phyloP scores from a whole-genome alignment of 768 basidiomycete genomes.

The Hygrophoropsis aurantiaca region DNA sequence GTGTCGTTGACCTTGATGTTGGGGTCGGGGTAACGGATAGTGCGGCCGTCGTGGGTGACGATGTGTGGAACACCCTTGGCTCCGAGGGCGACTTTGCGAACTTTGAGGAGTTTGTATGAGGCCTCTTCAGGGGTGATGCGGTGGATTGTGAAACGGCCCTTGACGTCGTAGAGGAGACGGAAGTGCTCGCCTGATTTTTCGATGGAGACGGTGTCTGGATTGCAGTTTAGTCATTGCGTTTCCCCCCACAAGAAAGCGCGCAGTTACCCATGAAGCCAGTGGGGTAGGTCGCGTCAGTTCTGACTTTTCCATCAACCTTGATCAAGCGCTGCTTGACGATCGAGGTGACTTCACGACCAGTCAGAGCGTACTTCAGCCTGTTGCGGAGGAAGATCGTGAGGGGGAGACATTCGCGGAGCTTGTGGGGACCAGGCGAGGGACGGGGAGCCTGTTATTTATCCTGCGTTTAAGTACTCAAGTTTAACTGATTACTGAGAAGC shows the following conservation, averaged over 20 bases:
- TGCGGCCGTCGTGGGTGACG: conserved; percentile 98
- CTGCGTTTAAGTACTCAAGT: neutral
- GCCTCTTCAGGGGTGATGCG: conserved; percentile 98
- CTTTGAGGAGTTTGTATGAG: conserved; percentile 93
- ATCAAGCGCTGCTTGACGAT: conserved; percentile 96
- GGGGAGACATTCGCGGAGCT: conserved; percentile 97
- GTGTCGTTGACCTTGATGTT: conserved; percentile 95
- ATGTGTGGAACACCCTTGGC: conserved; percentile 93
- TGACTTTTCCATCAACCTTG: conserved; percentile 98
- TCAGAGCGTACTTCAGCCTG: conserved; percentile 98
- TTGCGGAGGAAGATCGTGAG: conserved; percentile 97
- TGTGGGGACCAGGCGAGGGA: conserved; percentile 98
- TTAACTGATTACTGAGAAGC: neutral
- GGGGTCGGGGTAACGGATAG: conserved; percentile 99
- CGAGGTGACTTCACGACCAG: conserved; percentile 90
- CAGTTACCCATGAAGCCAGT: conserved; percentile 92
- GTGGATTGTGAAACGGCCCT: conserved; percentile 99
- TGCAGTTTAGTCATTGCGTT: neutral
- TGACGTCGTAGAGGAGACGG: conserved; percentile 98
- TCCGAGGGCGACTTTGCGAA: conserved; percentile 88
- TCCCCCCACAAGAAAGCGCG: neutral
- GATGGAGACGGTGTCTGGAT: conserved; percentile 87
- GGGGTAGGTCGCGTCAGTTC: conserved; percentile 96
- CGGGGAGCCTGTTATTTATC: conserved; percentile 81
- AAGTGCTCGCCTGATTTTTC: conserved; percentile 99